These are phyloP conservation scores for Zhuliangozyma blackwelliae DNA, from an alignment of 1,139 yeast species.

Conservation along the genomic window DNA sequence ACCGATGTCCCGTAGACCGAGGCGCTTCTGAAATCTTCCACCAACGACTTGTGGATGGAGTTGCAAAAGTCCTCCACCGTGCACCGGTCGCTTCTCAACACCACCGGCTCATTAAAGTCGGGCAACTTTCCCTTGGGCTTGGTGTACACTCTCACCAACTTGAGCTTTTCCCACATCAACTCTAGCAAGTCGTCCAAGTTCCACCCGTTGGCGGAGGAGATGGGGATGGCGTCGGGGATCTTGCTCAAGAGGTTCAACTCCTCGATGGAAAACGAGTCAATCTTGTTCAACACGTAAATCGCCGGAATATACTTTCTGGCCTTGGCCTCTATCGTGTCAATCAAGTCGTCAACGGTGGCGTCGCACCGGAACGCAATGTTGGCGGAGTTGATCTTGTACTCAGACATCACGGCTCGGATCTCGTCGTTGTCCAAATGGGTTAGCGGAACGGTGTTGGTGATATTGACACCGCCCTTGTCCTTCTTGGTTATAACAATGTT, in stretches of 20 bases:
- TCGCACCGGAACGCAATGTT: constrained; percentile 95
- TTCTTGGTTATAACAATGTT: constrained; percentile 86
- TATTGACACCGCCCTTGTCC: constrained; percentile 92
- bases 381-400: constrained; percentile 93
- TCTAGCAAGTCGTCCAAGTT: constrained; percentile 90
- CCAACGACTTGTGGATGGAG: constrained; percentile 89
- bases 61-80: constrained; percentile 95
- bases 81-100: constrained; percentile 73
- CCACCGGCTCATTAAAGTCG: constrained; percentile 93
- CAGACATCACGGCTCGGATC: constrained; percentile 92
- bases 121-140: constrained; percentile 95
- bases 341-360: constrained; percentile 93
- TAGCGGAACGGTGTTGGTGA: constrained; percentile 88
- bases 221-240: constrained; percentile 96
- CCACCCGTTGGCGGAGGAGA: constrained; percentile 95
- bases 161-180: constrained; percentile 89
- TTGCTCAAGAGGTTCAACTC: constrained; percentile 85
- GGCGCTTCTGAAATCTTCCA: constrained; percentile 89
- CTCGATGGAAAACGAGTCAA: constrained; percentile 89
- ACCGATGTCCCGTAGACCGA: constrained; percentile 89
- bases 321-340: constrained; percentile 88
- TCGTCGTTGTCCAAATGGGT: constrained; percentile 91
- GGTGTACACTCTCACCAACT: constrained; percentile 91
- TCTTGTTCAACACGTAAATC: constrained; percentile 87
- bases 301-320: constrained; percentile 94